A percentile compares a stretch with the other conserved stretches of the same genome.
Conservation (phyloP, 192 early-diverging fungal species). For the Backusella westeae region DNA sequence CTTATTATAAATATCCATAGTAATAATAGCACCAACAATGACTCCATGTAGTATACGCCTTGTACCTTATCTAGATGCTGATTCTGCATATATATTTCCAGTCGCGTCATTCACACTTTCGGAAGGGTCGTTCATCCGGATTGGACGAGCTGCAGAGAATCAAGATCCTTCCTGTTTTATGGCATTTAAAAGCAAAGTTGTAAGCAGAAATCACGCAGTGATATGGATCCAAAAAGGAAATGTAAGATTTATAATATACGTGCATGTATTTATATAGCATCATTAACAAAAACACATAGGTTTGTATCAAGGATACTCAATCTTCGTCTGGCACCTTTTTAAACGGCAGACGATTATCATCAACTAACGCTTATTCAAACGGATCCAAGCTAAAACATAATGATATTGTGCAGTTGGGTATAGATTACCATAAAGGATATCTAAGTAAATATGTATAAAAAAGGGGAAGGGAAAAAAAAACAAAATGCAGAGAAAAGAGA, state of each 20-base stretch:
- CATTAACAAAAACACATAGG: constrained; percentile 40
- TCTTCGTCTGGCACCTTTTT: constrained; percentile 99
- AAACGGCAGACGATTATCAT: constrained; percentile 87
- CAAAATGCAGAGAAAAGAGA: neutral
- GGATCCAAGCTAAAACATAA: constrained; percentile 82
- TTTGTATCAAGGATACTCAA: constrained; percentile 92
- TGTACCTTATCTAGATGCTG: constrained; percentile 52
- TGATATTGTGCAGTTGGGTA: constrained; percentile 94
- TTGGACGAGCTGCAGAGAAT: constrained; percentile 34
- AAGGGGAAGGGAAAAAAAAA: neutral
- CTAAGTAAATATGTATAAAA: constrained; percentile 52
- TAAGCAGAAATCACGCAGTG: constrained; percentile 81
- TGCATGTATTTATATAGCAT: neutral
- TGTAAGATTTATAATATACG: neutral
- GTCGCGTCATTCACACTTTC: constrained; percentile 43
- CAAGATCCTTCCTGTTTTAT: constrained; percentile 48
- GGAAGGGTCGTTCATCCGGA: constrained; percentile 26
- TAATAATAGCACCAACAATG: too few species aligned
- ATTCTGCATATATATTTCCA: constrained; percentile 50
- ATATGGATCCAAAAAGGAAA: constrained; percentile 68
- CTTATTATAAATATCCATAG: too few species aligned
- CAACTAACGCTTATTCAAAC: constrained; percentile 78
- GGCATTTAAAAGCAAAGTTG: constrained; percentile 81
- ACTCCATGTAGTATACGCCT: constrained; percentile 38
- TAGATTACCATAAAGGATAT: constrained; percentile 91